Conservation (phyloP, 2,329 filamentous ascomycete species). For the Fusarium sp. region DNA sequence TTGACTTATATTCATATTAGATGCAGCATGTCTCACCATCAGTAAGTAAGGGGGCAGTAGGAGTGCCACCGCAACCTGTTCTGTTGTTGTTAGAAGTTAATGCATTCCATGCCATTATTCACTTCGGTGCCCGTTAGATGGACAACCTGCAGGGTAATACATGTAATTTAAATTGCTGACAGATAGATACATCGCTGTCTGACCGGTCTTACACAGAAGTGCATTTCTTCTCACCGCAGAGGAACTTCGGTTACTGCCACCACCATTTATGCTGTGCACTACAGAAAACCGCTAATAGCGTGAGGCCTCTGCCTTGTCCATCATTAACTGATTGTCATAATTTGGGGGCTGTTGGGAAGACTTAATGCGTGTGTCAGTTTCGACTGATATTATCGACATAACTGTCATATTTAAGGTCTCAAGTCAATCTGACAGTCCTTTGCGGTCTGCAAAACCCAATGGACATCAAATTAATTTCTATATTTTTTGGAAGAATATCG, state of each 20-base stretch:
- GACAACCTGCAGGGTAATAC: too few species aligned
- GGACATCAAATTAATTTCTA: too few species aligned
- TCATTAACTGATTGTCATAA: not conserved
- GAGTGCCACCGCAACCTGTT: not conserved
- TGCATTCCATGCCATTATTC: too few species aligned
- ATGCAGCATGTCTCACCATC: too few species aligned
- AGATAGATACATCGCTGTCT: not conserved
- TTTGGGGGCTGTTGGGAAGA: not conserved
- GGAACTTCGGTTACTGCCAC: slow-evolving; percentile 22
- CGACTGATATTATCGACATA: too few species aligned
- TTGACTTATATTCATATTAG: not conserved
- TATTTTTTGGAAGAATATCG: too few species aligned
- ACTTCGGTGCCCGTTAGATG: too few species aligned
- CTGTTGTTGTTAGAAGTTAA: too few species aligned
- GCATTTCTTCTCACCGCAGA: not conserved
- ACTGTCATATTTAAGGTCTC: too few species aligned
- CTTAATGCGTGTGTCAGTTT: too few species aligned
- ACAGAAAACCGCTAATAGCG: not conserved
- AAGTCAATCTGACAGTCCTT: too few species aligned
- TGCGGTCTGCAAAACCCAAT: not conserved
- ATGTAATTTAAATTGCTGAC: not conserved
- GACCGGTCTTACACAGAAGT: not conserved
- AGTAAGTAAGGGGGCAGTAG: too few species aligned
- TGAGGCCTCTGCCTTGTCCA: not conserved
- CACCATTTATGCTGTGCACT: not conserved